Evolutionary conservation across 805 yeast genomes (phyloP).

Genomic region (Sugiyamaella qingdaonensis): DNA sequence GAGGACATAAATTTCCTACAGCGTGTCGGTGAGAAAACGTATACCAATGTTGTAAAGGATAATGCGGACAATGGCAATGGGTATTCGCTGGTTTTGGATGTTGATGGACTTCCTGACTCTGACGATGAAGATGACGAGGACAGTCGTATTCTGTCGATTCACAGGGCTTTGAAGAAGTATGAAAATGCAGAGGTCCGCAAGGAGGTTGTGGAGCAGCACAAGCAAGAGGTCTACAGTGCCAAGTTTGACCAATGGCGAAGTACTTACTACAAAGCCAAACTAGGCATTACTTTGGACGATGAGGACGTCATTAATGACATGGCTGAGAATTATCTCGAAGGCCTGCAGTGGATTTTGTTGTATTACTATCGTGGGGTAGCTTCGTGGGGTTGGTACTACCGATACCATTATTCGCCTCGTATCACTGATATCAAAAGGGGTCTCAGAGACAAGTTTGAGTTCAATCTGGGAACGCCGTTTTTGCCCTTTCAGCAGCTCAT

Average conservation of each 20-base stretch:
- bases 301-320: conserved; percentile 56
- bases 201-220: conserved; percentile 33
- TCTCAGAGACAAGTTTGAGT: conserved; percentile 55
- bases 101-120: conserved; percentile 68
- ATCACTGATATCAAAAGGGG: conserved; percentile 82
- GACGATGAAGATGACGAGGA: conserved; percentile 65
- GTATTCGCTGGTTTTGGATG: conserved; percentile 33
- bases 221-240: conserved; percentile 61
- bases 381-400: conserved; percentile 95
- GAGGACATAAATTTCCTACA: conserved; percentile 24
- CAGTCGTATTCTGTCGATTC: conserved; percentile 56
- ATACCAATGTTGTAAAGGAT: conserved; percentile 21
- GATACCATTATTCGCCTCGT: conserved; percentile 89
- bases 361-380: conserved; percentile 88
- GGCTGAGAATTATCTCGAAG: conserved; percentile 82
- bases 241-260: conserved; percentile 83
- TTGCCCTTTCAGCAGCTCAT: conserved; percentile 92
- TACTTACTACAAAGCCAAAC: conserved; percentile 76
- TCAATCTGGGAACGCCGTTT: conserved; percentile 74
- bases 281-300: conserved; percentile 55
- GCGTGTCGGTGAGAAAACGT: conserved; percentile 27
- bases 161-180: conserved; percentile 41
- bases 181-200: conserved; percentile 30
- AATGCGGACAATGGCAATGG: conserved; percentile 10
- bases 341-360: conserved; percentile 92